Percentiles rank a stretch among this genome's conserved stretches.
phyloP scores from a whole-genome alignment of 192 early-diverging fungal species.

The Powellomyces hirtus region DNA sequence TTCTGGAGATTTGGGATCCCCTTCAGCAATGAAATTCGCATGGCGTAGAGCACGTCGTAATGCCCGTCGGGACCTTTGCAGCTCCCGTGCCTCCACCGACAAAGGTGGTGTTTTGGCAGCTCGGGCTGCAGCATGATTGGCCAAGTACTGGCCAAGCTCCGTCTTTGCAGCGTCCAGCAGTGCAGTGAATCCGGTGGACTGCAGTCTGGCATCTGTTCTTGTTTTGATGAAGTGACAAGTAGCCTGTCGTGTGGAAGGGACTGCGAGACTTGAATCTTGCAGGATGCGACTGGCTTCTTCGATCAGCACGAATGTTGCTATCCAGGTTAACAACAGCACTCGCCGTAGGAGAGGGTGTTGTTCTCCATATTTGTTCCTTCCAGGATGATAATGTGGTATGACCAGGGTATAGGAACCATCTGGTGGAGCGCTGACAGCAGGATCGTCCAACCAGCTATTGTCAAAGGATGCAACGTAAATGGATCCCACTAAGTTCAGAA shows the following conservation, averaged over 20 bases:
- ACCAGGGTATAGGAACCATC: not conserved
- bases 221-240: not conserved
- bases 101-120: too few species aligned
- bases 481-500: not conserved
- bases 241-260: not conserved
- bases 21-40: too few species aligned
- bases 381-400: constrained; percentile 13
- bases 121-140: not conserved
- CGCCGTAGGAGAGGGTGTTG: constrained; percentile 9
- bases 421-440: not conserved
- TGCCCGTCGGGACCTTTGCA: too few species aligned
- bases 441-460: not conserved
- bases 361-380: constrained; percentile 20
- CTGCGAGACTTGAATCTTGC: not conserved
- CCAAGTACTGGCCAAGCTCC: not conserved
- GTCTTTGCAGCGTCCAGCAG: not conserved
- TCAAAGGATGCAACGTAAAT: not conserved
- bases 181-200: not conserved
- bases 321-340: constrained; percentile 18
- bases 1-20: too few species aligned
- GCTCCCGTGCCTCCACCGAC: too few species aligned
- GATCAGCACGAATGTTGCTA: constrained; percentile 23
- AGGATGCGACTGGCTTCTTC: not conserved
- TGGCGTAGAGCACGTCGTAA: too few species aligned
- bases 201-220: not conserved